A percentile compares a stretch with the other conserved stretches of the same genome.
phyloP scores from a whole-genome alignment of 495 filamentous ascomycete species.

The Copromyces sp. region DNA sequence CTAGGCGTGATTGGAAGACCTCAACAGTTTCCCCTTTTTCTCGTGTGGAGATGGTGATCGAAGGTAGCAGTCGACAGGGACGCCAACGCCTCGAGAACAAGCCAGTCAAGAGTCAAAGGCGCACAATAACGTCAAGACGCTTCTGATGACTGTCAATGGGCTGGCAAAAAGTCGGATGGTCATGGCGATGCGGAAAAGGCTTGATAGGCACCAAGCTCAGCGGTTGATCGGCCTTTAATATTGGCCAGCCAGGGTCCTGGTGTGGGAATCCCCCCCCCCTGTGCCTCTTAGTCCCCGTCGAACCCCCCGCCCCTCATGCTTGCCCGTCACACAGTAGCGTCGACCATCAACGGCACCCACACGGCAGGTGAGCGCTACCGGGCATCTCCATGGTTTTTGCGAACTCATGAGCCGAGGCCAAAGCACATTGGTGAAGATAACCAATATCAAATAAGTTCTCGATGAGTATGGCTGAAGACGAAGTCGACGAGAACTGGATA shows the following conservation, averaged over 20 bases:
- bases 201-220: slow-evolving; percentile 21
- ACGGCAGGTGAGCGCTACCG: background rate
- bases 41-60: background rate
- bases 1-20: background rate
- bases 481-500: background rate
- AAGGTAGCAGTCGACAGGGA: background rate
- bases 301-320: slow-evolving; percentile 3
- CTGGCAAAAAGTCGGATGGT: background rate
- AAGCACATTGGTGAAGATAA: background rate
- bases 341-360: background rate
- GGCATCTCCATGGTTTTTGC: background rate
- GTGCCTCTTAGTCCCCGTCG: slow-evolving; percentile 2
- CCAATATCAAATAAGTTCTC: background rate
- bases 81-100: background rate
- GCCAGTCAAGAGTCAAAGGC: background rate
- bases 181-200: slow-evolving; percentile 13
- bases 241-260: slow-evolving; percentile 27
- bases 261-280: slow-evolving; percentile 13
- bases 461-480: background rate
- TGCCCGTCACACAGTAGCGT: slow-evolving; percentile 8
- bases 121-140: background rate
- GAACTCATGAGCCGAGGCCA: background rate
- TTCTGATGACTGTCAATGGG: background rate
- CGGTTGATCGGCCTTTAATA: slow-evolving; percentile 39
- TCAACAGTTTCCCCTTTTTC: background rate